phyloP scores from a whole-genome alignment of 2,329 filamentous ascomycete genomes.

The Sporothrix luriei region DNA sequence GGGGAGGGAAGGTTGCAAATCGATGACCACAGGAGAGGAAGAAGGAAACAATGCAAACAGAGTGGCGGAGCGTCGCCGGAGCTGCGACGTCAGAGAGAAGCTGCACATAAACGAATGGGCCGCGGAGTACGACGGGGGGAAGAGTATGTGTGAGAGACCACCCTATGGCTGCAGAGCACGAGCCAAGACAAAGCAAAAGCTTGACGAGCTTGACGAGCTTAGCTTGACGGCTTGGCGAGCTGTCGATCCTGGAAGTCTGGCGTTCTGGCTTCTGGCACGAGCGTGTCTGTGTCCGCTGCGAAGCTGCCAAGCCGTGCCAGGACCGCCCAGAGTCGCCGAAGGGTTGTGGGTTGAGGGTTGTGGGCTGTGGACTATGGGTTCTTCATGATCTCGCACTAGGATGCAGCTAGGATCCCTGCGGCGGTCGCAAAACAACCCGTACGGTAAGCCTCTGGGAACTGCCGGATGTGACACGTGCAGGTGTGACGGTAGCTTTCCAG shows the following conservation, averaged over 20 bases:
- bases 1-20: not conserved
- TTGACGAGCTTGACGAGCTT: slow-evolving; percentile 1
- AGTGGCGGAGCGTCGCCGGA: slow-evolving; percentile 16
- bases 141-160: not conserved
- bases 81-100: slow-evolving; percentile 14
- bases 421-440: too few relatives aligned
- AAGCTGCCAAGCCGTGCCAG: slow-evolving; percentile 20
- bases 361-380: too few relatives aligned
- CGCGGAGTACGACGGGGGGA: not conserved
- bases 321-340: not conserved
- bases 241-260: too few relatives aligned
- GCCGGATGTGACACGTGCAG: not conserved
- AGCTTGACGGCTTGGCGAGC: not conserved
- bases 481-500: not conserved
- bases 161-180: not conserved
- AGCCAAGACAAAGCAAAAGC: not conserved
- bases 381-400: not conserved
- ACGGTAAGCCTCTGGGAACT: not conserved
- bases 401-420: not conserved
- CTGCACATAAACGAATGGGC: not conserved
- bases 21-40: not conserved
- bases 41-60: not conserved
- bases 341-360: too few relatives aligned
- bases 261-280: too few relatives aligned
- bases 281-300: not conserved